Percentiles rank a stretch among this genome's conserved stretches.
Evolutionary conservation across 257 asterid species (phyloP).

Genomic region (Ajuga chamaepitys): DNA sequence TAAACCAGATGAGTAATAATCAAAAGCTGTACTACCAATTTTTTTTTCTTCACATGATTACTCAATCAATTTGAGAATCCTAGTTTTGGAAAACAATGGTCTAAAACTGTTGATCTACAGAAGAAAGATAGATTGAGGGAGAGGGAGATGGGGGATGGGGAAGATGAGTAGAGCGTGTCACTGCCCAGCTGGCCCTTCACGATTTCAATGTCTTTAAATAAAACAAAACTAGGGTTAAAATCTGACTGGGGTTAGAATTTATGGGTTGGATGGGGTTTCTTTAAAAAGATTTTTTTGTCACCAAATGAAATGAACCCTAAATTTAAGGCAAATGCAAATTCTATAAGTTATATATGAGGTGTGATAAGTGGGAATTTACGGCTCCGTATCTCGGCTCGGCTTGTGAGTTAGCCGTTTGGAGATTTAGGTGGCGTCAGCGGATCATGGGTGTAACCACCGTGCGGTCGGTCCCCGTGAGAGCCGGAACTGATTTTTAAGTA

Average conservation of each 20-base stretch:
- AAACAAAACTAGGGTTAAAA: constrained; percentile 57
- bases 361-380: constrained; percentile 19
- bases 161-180: constrained; percentile 22
- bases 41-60: constrained; percentile 35
- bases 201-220: constrained; percentile 61
- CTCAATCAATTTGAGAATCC: constrained; percentile 34
- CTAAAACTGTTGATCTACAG: constrained; percentile 39
- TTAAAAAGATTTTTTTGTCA: constrained; percentile 8
- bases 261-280: background rate
- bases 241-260: constrained; percentile 45
- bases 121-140: constrained; percentile 15
- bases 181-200: constrained; percentile 40
- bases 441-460: constrained; percentile 22
- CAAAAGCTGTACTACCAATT: background rate
- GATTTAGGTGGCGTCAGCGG: constrained; percentile 35
- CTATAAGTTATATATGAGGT: constrained; percentile 6
- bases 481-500: background rate
- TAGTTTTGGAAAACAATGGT: constrained; percentile 2
- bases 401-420: constrained; percentile 10
- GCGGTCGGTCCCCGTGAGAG: constrained; percentile 16
- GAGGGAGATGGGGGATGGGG: background rate
- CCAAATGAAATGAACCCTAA: constrained; percentile 52
- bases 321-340: constrained; percentile 41
- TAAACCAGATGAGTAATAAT: constrained; percentile 8
- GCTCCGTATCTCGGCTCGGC: constrained; percentile 3